Base-by-base conservation (phyloP, 164 flowering plant genomes). In the Aristolochia fimbriata region DNA sequence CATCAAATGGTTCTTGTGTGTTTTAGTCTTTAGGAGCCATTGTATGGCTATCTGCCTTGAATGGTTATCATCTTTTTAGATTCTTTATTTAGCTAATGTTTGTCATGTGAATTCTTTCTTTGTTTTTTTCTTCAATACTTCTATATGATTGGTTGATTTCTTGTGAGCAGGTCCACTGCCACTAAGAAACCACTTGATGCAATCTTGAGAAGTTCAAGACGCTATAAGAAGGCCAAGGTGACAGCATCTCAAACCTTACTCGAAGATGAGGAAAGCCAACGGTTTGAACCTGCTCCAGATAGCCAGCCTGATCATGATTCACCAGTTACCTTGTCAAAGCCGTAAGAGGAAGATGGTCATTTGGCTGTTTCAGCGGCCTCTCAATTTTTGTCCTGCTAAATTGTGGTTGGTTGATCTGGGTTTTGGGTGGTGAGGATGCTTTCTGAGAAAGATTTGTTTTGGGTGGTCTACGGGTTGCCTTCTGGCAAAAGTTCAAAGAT, bases 201-300 rank as follows among this genome's bases (percentile, higher is more conserved):
- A 30, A 69, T 88, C 65, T 60, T 84, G 13, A 74, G 71, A 76
- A 77, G 81, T 62, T 81, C 96, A 19, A 77, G 71, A 49, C 74
- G 81, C 52, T 86, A 58, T 73, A 88, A 78, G 76, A 79, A 78
- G 73, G 89, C 91, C 11, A 84, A 73, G 73, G 57, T 75, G 24
- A 66, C 66, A 52, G 91, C 87, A 16, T 71, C 86, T 41, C 83
- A 79, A 50, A 72, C 73, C 43, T 77, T 78, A 59, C 62, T 49
- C 6, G 77, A 78, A 30, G 87, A 77, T 31, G 23, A 60, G 1
- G 81, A 80, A 27, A 70, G 78, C 64, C 72, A 71, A 62, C 79
- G 73, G 31, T 61, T 65, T 45, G 88, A 83, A 22, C 51, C 68
- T 63, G 83, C 81, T 57, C 83, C 76, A 8, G 88, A 84, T 55